Conservation (phyloP, 2,329 filamentous ascomycete species). For the Fusarium austroafricanum region DNA sequence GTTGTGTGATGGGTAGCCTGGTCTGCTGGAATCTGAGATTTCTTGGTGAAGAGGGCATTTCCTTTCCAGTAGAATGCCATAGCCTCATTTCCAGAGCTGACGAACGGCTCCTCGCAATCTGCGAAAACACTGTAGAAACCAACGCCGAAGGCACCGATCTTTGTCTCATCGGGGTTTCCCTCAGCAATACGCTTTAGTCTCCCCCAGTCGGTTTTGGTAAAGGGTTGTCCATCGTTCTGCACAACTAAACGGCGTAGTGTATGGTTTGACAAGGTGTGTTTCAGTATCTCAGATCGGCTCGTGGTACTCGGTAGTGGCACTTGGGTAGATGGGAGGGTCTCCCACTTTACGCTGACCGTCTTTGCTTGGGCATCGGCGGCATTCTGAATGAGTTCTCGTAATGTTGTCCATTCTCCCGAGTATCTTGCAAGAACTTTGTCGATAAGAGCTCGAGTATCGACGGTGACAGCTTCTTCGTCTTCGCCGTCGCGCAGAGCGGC, state of each 20-base stretch:
- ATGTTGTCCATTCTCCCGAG: conserved; percentile 90
- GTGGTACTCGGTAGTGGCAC: conserved; percentile 76
- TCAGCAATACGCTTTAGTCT: conserved; percentile 97
- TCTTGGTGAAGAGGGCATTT: conserved; percentile 95
- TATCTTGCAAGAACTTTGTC: conserved; percentile 98
- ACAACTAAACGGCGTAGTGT: conserved; percentile 90
- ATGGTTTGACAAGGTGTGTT: conserved; percentile 86
- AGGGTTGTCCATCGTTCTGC: conserved; percentile 90
- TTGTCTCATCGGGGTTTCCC: conserved; percentile 98
- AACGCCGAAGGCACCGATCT: conserved; percentile 98
- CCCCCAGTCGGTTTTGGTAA: conserved; percentile 91
- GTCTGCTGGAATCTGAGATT: conserved; percentile 76
- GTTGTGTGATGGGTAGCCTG: conserved; percentile 79
- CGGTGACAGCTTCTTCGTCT: conserved; percentile 96
- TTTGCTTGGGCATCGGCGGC: conserved; percentile 96
- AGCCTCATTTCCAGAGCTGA: conserved; percentile 89
- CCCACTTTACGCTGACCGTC: conserved; percentile 90
- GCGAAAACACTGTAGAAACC: conserved; percentile 99
- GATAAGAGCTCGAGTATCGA: conserved; percentile 95
- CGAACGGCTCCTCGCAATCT: conserved; percentile 97
- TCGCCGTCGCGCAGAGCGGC: conserved; percentile 87
- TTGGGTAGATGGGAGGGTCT: conserved; percentile 85
- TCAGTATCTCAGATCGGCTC: conserved; percentile 77
- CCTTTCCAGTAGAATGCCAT: conserved; percentile 99
- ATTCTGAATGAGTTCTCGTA: conserved; percentile 97